A percentile compares a stretch with the other conserved stretches of the same genome.
phyloP scores from a whole-genome alignment of 73 alveolate species.

The Paramecium tetraurelia region DNA sequence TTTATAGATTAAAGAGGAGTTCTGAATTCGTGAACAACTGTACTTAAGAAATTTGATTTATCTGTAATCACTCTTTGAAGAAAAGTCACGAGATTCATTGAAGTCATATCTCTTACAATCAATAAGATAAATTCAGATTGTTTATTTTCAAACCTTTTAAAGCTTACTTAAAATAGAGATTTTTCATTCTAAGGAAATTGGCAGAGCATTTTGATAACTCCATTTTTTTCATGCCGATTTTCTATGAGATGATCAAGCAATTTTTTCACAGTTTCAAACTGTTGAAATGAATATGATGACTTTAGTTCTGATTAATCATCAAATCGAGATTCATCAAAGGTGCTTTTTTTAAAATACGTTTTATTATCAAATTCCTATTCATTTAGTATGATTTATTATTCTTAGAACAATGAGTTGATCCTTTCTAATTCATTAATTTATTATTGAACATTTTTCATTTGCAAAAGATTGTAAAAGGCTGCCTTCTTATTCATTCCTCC shows the following conservation, averaged over 20 bases:
- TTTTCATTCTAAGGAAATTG: not conserved
- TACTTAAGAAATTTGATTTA: slow-evolving; percentile 20
- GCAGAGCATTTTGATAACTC: slow-evolving; percentile 2
- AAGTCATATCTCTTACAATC: slow-evolving; percentile 32
- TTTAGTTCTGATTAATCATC: slow-evolving; percentile 2
- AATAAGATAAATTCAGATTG: not conserved
- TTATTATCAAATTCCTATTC: not conserved
- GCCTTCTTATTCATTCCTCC: not conserved
- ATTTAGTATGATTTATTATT: not conserved
- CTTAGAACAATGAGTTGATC: not conserved
- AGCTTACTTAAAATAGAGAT: not conserved
- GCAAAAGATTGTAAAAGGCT: not conserved
- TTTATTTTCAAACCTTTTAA: not conserved
- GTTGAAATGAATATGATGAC: not conserved
- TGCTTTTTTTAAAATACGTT: not conserved
- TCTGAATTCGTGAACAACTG: slow-evolving; percentile 29
- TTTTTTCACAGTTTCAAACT: slow-evolving; percentile 9
- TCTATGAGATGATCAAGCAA: not conserved
- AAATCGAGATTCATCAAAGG: slow-evolving; percentile 17
- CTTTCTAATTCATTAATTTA: not conserved
- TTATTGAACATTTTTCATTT: not conserved
- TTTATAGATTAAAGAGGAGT: slow-evolving; percentile 25
- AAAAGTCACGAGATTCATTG: not conserved
- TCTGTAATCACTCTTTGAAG: not conserved
- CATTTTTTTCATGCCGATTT: not conserved